phyloP scores from a whole-genome alignment of 495 filamentous ascomycete genomes.

The Aspergillus nanangensis region DNA sequence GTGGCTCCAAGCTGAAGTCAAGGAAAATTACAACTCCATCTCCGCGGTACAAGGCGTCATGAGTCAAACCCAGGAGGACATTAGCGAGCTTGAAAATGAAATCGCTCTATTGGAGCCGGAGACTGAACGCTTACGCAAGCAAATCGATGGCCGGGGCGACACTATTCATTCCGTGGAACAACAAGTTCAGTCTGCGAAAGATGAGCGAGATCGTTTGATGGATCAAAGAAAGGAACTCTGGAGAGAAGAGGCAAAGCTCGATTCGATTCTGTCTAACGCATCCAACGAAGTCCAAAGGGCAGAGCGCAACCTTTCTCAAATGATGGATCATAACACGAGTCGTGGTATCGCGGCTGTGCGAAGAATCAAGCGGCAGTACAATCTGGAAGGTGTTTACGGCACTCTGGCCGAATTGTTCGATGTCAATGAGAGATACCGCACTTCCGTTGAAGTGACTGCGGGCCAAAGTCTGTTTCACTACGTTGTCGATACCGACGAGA shows the following conservation, averaged over 20 bases:
- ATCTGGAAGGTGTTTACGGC: conserved; percentile 85
- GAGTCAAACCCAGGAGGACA: conserved; percentile 80
- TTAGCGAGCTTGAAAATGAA: conserved; percentile 64
- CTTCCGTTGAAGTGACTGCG: conserved; percentile 88
- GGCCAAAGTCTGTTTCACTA: conserved; percentile 94
- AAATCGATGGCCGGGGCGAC: conserved; percentile 73
- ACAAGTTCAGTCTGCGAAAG: conserved; percentile 73
- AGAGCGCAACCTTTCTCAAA: conserved; percentile 69
- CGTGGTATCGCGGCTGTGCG: conserved; percentile 79
- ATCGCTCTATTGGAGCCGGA: conserved; percentile 70
- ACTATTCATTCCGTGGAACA: conserved; percentile 65
- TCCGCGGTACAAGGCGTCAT: conserved; percentile 76
- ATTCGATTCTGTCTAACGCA: conserved; percentile 70
- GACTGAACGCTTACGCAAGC: conserved; percentile 62
- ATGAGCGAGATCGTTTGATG: conserved; percentile 69
- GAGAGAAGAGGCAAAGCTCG: conserved; percentile 83
- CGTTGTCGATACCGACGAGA: conserved; percentile 89
- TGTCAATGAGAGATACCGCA: conserved; percentile 78
- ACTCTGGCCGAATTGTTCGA: conserved; percentile 87
- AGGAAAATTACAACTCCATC: conserved; percentile 70
- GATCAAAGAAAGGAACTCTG: conserved; percentile 90
- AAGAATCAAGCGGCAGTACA: conserved; percentile 67
- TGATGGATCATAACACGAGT: conserved; percentile 85
- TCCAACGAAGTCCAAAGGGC: conserved; percentile 68
- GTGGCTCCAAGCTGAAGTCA: conserved; percentile 74